Conservation (phyloP, 495 filamentous ascomycete species). For the Talaromyces wortmannii region DNA sequence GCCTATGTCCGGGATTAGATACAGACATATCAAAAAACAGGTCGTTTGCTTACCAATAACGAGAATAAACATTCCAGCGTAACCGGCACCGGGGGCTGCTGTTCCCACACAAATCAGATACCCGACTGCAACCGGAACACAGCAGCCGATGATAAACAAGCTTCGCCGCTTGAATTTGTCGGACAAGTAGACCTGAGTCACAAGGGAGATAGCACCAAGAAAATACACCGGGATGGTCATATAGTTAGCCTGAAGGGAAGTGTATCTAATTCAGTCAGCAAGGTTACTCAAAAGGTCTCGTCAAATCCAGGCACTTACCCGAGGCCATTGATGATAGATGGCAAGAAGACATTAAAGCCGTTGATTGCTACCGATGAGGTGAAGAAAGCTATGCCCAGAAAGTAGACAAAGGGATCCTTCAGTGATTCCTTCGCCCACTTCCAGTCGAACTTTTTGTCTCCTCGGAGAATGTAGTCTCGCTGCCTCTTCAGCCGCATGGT, state of each 20-base stretch:
- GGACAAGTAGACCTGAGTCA: conserved; percentile 22
- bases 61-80: conserved; percentile 26
- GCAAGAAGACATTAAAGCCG: not conserved
- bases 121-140: conserved; percentile 18
- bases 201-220: conserved; percentile 21
- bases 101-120: conserved; percentile 23
- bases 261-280: not conserved
- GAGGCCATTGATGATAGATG: not conserved
- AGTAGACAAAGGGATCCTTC: conserved; percentile 3
- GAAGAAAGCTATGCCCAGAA: conserved; percentile 1
- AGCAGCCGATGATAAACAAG: conserved; percentile 26
- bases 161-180: conserved; percentile 31
- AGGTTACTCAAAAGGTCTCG: not conserved
- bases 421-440: not conserved
- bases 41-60: conserved; percentile 4
- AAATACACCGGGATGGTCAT: conserved; percentile 26
- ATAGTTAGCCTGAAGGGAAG: not conserved
- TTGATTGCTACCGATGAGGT: conserved; percentile 1
- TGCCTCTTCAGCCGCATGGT: conserved; percentile 5
- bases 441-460: not conserved
- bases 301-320: not conserved
- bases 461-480: not conserved
- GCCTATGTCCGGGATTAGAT: conserved; percentile 7
- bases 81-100: conserved; percentile 18
- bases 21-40: not conserved